Base-by-base conservation (phyloP, 129 eudicot genomes). In the Flaveria linearis region DNA sequence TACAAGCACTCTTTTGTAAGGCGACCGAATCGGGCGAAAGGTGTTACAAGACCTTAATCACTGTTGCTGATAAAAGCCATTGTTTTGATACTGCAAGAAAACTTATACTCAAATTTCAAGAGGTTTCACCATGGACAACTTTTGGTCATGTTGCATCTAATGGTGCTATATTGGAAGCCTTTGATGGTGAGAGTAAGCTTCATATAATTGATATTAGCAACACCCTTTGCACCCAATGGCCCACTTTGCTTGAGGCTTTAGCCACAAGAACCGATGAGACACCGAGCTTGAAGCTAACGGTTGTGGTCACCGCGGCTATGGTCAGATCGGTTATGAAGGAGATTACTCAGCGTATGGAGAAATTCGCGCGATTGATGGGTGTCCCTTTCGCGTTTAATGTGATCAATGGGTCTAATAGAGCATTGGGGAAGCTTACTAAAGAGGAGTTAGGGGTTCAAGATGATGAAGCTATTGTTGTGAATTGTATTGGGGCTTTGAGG, bases 221-320 rank as follows among this genome's bases (percentile, higher is more conserved):
- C 79, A 92, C 98, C 7, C 86, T 90, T 78, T 92, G 98, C 41
- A 92, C 98, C 18, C 98, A 92, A 79, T 92, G 98, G 98, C 98
- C 98, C 22, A 90, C 93, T 65, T 82, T 92, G 80, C 51, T 92
- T 5, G 98, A 92, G 45, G 90, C 96, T 42, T 72, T 92, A 62
- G 98, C 98, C 11, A 90, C 96, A 0, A 78, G 98, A 6, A 86
- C 47, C 55, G 96, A 92, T 11, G 96, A 92, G 4, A 88, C 98
- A 0, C 98, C 98, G 0, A 87, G 76, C 51, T 69, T 92, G 20
- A 90, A 81, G 84, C 88, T 92, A 50, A 92, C 98, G 0, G 84
- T 86, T 4, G 96, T 92, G 61, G 93, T 88, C 3, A 82, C 90
- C 1, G 83, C 80, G 10, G 73, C 57, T 56, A 66, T 86, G 28